Evolutionary conservation across 2,329 filamentous ascomycete genomes (phyloP).

Genomic region (Purpureocillium lavendulum): DNA sequence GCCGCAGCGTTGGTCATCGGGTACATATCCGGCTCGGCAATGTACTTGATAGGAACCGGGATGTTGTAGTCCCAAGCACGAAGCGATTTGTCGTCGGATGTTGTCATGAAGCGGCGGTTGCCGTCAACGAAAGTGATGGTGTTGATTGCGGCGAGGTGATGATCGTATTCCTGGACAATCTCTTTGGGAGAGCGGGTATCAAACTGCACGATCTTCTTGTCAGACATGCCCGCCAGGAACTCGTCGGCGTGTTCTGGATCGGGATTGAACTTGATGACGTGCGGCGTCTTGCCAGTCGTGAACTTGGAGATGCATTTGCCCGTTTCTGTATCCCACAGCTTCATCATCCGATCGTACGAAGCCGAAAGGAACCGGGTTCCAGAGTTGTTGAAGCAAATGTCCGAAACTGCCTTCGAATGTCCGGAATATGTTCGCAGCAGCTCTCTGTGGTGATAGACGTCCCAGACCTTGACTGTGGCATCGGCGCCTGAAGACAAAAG

Average conservation of each 20-base stretch:
- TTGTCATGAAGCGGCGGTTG: conserved; percentile 92
- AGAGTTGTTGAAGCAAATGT: conserved; percentile 75
- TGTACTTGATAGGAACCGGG: conserved; percentile 96
- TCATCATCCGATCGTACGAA: conserved; percentile 92
- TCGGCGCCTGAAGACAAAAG: conserved; percentile 87
- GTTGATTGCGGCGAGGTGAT: conserved; percentile 95
- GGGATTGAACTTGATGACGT: conserved; percentile 91
- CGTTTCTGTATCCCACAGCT: conserved; percentile 97
- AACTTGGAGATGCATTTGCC: conserved; percentile 83
- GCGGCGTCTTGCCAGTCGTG: conserved; percentile 88
- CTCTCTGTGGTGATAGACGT: conserved; percentile 84
- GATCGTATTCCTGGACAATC: conserved; percentile 94
- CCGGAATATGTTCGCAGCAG: conserved; percentile 86
- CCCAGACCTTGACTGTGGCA: conserved; percentile 86
- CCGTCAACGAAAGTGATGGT: conserved; percentile 95
- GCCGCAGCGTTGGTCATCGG: conserved; percentile 77
- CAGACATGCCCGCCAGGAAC: conserved; percentile 93
- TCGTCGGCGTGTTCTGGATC: conserved; percentile 69
- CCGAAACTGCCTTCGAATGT: conserved; percentile 82
- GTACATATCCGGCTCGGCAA: conserved; percentile 97
- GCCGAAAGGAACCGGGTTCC: conserved; percentile 84
- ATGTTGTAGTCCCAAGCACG: conserved; percentile 98
- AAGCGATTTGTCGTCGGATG: conserved; percentile 92
- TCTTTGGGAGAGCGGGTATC: conserved; percentile 72
- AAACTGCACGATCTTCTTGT: conserved; percentile 98